Evolutionary conservation across 2,329 filamentous ascomycete genomes (phyloP).

Genomic region (Tolypocladium album): DNA sequence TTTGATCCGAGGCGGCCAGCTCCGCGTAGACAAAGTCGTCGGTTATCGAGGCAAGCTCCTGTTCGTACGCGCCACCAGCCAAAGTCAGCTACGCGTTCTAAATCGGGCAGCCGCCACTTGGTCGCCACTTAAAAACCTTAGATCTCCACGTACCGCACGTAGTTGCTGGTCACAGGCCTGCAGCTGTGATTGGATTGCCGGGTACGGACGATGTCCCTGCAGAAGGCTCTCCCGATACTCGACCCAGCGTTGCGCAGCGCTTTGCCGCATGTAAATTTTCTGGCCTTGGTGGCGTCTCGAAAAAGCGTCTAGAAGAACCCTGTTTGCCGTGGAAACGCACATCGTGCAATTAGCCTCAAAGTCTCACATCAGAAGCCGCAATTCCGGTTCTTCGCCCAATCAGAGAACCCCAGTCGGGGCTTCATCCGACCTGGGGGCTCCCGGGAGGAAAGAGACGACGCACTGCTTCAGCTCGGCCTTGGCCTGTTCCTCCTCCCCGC

Average conservation of each 20-base stretch:
- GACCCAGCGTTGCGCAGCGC: conserved; percentile 49
- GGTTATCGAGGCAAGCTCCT: conserved; percentile 48
- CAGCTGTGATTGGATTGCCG: conserved; percentile 36
- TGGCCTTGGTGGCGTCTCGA: conserved; percentile 51
- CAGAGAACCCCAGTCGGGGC: not conserved
- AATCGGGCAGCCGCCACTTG: not conserved
- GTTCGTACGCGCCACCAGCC: not conserved
- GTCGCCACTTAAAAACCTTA: not conserved
- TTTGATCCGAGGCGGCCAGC: conserved; percentile 40
- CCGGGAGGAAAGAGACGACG: conserved; percentile 12
- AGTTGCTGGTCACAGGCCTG: conserved; percentile 45
- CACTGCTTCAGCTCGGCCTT: conserved; percentile 55
- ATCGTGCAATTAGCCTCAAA: not conserved
- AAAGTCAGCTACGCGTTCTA: not conserved
- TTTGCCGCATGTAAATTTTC: conserved; percentile 53
- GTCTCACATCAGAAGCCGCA: not conserved
- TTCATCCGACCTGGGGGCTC: not conserved
- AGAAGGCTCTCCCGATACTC: conserved; percentile 42
- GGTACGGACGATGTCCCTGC: conserved; percentile 36
- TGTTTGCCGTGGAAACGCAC: conserved; percentile 12
- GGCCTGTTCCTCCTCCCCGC: conserved; percentile 46
- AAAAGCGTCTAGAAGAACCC: conserved; percentile 49
- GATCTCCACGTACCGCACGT: conserved; percentile 35
- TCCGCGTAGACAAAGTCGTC: conserved; percentile 49
- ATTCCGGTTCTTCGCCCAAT: not conserved